Conservation (phyloP, 306 rosid species). For the Citrullus colocynthis region DNA sequence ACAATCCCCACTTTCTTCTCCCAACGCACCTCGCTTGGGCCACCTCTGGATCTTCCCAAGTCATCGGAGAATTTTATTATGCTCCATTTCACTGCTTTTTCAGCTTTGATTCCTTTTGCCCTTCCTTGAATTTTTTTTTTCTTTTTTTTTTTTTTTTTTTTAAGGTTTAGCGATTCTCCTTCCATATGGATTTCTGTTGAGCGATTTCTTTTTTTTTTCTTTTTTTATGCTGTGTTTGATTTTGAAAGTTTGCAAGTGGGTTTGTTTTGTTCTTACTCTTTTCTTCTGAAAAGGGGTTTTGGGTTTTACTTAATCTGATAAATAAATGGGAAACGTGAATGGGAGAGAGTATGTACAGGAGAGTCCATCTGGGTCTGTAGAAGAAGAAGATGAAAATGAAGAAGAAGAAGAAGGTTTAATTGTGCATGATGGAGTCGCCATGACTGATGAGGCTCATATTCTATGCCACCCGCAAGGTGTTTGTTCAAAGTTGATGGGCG, state of each 20-base stretch:
- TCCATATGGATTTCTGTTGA: background rate
- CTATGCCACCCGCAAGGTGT: slow-evolving; percentile 10
- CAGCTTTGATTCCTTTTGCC: background rate
- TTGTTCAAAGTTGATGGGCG: slow-evolving; percentile 52
- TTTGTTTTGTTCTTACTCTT: background rate
- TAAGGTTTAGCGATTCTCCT: background rate
- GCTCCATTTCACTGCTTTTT: background rate
- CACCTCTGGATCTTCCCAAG: slow-evolving; percentile 46
- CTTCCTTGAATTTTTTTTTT: background rate
- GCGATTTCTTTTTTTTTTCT: background rate
- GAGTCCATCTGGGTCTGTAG: slow-evolving; percentile 38
- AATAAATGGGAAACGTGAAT: slow-evolving; percentile 84
- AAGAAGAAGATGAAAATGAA: slow-evolving; percentile 12
- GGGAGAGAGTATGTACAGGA: slow-evolving; percentile 63
- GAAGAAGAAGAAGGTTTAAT: slow-evolving; percentile 3
- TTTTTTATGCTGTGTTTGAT: background rate
- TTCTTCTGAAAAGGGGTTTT: background rate
- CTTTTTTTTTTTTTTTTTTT: no score
- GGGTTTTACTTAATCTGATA: background rate
- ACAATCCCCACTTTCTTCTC: slow-evolving; percentile 26
- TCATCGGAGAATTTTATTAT: slow-evolving; percentile 29
- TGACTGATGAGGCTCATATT: slow-evolving; percentile 14
- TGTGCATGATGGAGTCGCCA: slow-evolving; percentile 30
- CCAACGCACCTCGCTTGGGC: slow-evolving; percentile 23
- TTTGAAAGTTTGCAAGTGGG: slow-evolving; percentile 10